A percentile compares a stretch with the other conserved stretches of the same genome.
phyloP scores from a whole-genome alignment of 2,329 filamentous ascomycete species.

The Fusarium nelsonii region DNA sequence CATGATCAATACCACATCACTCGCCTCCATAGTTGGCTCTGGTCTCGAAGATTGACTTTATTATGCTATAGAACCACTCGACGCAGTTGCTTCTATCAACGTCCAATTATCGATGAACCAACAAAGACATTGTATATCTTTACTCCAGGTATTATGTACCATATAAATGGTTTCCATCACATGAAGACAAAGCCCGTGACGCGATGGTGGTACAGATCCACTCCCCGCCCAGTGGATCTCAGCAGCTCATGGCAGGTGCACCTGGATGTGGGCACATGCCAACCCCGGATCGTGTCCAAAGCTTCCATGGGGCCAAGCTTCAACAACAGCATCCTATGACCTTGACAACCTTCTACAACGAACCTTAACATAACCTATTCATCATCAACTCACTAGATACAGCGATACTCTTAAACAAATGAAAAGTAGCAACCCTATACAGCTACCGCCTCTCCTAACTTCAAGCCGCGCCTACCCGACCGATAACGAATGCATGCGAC shows the following conservation, averaged over 20 bases:
- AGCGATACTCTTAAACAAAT: neutral
- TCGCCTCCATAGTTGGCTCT: neutral
- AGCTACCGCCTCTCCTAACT: neutral
- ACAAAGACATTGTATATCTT: neutral
- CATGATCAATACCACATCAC: too few relatives aligned
- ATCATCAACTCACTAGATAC: too few relatives aligned
- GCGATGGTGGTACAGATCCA: constrained; percentile 29
- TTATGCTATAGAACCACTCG: neutral
- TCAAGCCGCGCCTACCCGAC: constrained; percentile 23
- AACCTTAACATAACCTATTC: neutral
- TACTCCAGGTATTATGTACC: neutral
- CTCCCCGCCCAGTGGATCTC: constrained; percentile 37
- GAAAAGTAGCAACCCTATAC: neutral
- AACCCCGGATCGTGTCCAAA: constrained; percentile 36
- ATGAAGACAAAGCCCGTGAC: constrained; percentile 37
- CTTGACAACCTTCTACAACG: neutral
- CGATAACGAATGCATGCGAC: constrained; percentile 26
- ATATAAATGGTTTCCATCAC: constrained; percentile 19
- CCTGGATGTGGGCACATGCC: constrained; percentile 41
- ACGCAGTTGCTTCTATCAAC: too few relatives aligned
- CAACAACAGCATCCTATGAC: constrained; percentile 19
- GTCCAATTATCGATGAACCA: neutral
- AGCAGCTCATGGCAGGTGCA: constrained; percentile 40
- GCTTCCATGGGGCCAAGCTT: constrained; percentile 21
- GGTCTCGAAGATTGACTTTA: neutral